Evolutionary conservation across 768 basidiomycete species (phyloP).

Genomic region (Tricholoma sp.): DNA sequence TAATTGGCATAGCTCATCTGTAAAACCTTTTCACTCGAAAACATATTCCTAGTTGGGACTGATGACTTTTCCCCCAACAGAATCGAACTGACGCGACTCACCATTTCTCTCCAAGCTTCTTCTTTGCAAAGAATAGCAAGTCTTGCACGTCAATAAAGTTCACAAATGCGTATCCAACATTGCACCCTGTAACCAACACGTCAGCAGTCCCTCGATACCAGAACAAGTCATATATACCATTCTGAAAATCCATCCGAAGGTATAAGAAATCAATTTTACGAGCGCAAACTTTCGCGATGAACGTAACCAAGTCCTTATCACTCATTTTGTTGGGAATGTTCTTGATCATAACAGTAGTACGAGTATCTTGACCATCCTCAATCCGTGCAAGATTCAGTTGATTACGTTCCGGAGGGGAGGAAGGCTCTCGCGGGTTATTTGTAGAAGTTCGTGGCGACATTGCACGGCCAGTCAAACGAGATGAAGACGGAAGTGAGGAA

Average conservation of each 20-base stretch:
- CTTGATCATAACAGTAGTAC: slow-evolving; percentile 87
- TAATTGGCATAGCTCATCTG: slow-evolving; percentile 93
- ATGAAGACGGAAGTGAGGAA: slow-evolving; percentile 20
- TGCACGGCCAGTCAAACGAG: neutral
- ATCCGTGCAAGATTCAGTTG: slow-evolving; percentile 64
- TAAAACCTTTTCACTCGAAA: slow-evolving; percentile 84
- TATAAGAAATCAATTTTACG: slow-evolving; percentile 83
- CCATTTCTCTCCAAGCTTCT: slow-evolving; percentile 79
- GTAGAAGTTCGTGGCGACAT: slow-evolving; percentile 1
- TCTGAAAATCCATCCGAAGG: slow-evolving; percentile 80
- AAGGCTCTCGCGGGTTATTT: slow-evolving; percentile 4
- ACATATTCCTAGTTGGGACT: slow-evolving; percentile 69
- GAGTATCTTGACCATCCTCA: slow-evolving; percentile 70
- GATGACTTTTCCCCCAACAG: slow-evolving; percentile 3
- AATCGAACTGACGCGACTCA: slow-evolving; percentile 20
- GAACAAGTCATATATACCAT: slow-evolving; percentile 44
- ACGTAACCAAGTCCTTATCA: slow-evolving; percentile 63
- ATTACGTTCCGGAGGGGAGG: slow-evolving; percentile 29
- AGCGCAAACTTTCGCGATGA: slow-evolving; percentile 68
- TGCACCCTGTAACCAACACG: slow-evolving; percentile 46
- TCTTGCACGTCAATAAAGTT: slow-evolving; percentile 82
- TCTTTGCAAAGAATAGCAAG: slow-evolving; percentile 68
- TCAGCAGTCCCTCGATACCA: slow-evolving; percentile 2
- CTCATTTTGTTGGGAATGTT: slow-evolving; percentile 93
- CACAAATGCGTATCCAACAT: slow-evolving; percentile 83